A percentile compares a stretch with the other conserved stretches of the same genome.
These are phyloP conservation scores for Tulasnella sp. DNA, from an alignment of 768 basidiomycete species.

Conservation along the genomic window DNA sequence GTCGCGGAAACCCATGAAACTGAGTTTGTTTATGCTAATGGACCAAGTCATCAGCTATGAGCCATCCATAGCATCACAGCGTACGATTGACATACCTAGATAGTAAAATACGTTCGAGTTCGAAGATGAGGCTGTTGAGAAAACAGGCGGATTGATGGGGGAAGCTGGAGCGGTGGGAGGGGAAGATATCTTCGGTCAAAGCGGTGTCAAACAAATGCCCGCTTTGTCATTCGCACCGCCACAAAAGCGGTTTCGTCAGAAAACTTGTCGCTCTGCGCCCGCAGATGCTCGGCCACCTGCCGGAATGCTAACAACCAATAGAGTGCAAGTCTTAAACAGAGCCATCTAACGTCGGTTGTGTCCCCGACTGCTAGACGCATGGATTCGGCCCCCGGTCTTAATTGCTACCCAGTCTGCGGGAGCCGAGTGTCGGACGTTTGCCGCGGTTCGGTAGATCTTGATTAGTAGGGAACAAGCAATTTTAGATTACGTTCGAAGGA, in stretches of 20 bases:
- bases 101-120: neutral
- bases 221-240: neutral
- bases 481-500: neutral
- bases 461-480: neutral
- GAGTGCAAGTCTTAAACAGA: neutral
- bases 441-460: neutral
- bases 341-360: too few species aligned
- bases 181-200: neutral
- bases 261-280: neutral
- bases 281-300: neutral
- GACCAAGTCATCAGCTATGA: neutral
- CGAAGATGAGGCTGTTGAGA: neutral
- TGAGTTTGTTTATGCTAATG: neutral
- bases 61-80: neutral
- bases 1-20: neutral
- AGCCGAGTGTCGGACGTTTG: neutral
- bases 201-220: neutral
- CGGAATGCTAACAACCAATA: neutral
- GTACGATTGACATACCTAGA: neutral
- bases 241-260: neutral
- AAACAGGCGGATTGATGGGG: neutral
- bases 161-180: neutral
- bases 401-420: neutral
- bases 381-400: neutral
- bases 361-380: neutral